phyloP scores from a whole-genome alignment of 2,329 filamentous ascomycete species.

The Phialophora chinensis region DNA sequence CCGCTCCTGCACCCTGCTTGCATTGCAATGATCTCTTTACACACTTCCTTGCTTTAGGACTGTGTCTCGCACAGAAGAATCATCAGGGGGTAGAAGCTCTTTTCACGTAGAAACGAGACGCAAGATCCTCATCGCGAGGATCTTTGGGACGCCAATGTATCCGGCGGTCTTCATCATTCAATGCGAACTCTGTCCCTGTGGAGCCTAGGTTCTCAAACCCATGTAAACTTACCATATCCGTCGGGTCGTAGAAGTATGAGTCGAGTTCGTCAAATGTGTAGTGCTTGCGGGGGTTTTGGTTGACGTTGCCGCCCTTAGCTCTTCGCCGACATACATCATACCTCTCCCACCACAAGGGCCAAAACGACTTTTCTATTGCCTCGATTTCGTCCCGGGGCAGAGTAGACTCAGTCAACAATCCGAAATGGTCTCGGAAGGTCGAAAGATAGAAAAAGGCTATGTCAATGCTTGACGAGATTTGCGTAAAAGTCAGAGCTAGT shows the following conservation, averaged over 20 bases:
- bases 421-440: neutral
- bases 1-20: neutral
- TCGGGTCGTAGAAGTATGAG: neutral
- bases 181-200: neutral
- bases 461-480: neutral
- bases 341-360: neutral
- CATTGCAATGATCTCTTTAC: neutral
- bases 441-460: neutral
- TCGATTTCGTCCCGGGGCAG: neutral
- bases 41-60: neutral
- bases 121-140: neutral
- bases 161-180: neutral
- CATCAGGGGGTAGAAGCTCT: neutral
- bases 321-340: neutral
- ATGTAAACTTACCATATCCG: neutral
- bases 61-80: neutral
- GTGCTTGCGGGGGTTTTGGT: neutral
- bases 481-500: neutral
- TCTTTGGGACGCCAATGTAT: neutral
- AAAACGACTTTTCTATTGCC: neutral
- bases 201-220: neutral
- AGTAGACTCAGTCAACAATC: neutral
- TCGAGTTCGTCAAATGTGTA: neutral
- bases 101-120: neutral
- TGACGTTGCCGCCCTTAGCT: neutral